Evolutionary conservation across 2,329 filamentous ascomycete species (phyloP).

Genomic region (Pseudogymnoascus sp.): DNA sequence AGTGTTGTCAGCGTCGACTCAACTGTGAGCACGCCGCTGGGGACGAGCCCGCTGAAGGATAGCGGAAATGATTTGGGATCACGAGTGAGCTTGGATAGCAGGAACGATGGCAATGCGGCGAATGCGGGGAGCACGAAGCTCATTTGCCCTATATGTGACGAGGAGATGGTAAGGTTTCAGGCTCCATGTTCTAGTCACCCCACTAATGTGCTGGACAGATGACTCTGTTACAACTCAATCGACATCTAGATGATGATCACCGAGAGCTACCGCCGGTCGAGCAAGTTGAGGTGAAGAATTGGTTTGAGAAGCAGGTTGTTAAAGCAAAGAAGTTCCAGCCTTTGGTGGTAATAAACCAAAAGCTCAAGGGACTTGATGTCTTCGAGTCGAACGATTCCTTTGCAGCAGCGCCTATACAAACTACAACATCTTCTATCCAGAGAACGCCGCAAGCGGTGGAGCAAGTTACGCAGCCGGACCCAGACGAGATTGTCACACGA

Average conservation of each 20-base stretch:
- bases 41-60: conserved; percentile 58
- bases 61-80: conserved; percentile 71
- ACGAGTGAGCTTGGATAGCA: conserved; percentile 59
- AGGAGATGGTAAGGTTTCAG: conserved; percentile 71
- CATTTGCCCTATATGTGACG: conserved; percentile 93
- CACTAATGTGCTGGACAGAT: conserved; percentile 45
- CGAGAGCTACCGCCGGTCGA: conserved; percentile 63
- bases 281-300: conserved; percentile 70
- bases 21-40: conserved; percentile 41
- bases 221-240: conserved; percentile 85
- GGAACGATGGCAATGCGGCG: conserved; percentile 42
- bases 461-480: conserved; percentile 42
- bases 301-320: conserved; percentile 67
- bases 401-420: conserved; percentile 25
- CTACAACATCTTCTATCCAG: conserved; percentile 27
- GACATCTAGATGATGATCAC: conserved; percentile 67
- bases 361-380: conserved; percentile 64
- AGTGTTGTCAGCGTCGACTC: conserved; percentile 76
- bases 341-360: conserved; percentile 65
- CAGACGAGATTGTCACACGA: conserved; percentile 82
- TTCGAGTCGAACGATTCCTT: conserved; percentile 63
- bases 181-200: background rate
- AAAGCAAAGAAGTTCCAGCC: conserved; percentile 71
- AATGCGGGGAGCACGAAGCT: conserved; percentile 56
- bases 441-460: conserved; percentile 14